Evolutionary conservation across 805 yeast genomes (phyloP).

Genomic region (Aciculoconidium aculeatum): DNA sequence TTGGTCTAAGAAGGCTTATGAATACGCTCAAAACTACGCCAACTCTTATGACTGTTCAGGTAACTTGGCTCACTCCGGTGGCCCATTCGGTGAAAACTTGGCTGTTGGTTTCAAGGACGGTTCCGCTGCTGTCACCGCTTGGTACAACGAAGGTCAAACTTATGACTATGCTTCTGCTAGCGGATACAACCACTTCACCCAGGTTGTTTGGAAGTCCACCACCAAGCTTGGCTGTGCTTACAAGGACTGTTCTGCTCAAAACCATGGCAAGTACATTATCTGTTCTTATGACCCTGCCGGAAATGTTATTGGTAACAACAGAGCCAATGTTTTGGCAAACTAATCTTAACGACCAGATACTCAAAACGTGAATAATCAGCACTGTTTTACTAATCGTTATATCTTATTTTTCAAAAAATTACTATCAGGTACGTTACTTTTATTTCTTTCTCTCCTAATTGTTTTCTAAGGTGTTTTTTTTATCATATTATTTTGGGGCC

Average conservation of each 20-base stretch:
- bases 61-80: slow-evolving; percentile 31
- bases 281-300: slow-evolving; percentile 78
- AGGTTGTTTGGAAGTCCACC: slow-evolving; percentile 65
- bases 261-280: slow-evolving; percentile 54
- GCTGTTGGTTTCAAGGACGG: slow-evolving; percentile 21
- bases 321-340: slow-evolving; percentile 9
- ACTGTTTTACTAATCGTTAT: slow-evolving; percentile 5
- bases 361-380: slow-evolving; percentile 3
- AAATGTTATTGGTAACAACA: slow-evolving; percentile 46
- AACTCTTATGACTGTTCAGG: slow-evolving; percentile 17
- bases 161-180: slow-evolving; percentile 24
- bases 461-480: too few relatives aligned
- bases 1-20: slow-evolving; percentile 52
- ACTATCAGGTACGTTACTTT: too few relatives aligned
- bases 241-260: slow-evolving; percentile 46
- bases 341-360: slow-evolving; percentile 6
- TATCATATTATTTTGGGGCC: too few relatives aligned
- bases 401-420: slow-evolving; percentile 1
- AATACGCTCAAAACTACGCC: slow-evolving; percentile 47
- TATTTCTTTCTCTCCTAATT: too few relatives aligned
- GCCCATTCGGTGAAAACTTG: slow-evolving; percentile 35
- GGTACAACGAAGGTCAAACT: slow-evolving; percentile 35
- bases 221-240: slow-evolving; percentile 67
- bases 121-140: slow-evolving; percentile 28
- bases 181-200: slow-evolving; percentile 63